Percentiles rank a stretch among this genome's conserved stretches.
These are phyloP conservation scores for Nicotiana noctiflora DNA, from an alignment of 257 asterid species.

Conservation along the genomic window DNA sequence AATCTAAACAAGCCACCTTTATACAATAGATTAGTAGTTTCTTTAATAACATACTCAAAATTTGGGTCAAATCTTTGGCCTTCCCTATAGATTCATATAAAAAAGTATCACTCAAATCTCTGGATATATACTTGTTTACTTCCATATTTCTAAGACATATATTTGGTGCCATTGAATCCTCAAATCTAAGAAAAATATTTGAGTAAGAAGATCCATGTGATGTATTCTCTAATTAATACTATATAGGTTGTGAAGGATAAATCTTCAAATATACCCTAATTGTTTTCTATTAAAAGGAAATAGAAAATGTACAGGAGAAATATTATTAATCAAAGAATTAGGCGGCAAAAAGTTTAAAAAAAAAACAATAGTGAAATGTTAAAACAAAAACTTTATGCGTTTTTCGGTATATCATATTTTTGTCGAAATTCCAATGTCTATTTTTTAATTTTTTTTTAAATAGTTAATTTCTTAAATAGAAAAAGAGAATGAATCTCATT, in stretches of 20 bases:
- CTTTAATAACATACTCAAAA: background rate
- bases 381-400: too few relatives aligned
- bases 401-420: too few relatives aligned
- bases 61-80: background rate
- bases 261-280: background rate
- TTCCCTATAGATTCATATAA: background rate
- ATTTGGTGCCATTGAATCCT: background rate
- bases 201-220: background rate
- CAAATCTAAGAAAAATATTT: background rate
- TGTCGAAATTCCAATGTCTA: background rate
- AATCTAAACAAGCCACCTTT: background rate
- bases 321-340: background rate
- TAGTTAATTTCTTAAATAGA: too few relatives aligned
- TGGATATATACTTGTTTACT: too few relatives aligned
- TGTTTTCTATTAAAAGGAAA: background rate
- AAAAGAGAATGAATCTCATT: too few relatives aligned
- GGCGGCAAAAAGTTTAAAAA: background rate
- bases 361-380: too few relatives aligned
- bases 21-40: background rate
- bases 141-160: too few relatives aligned
- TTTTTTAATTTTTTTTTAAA: too few relatives aligned
- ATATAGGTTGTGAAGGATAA: background rate
- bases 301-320: background rate
- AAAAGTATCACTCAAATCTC: too few relatives aligned
- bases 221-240: background rate